These are phyloP conservation scores for Xerocomellus amylosporus DNA, from an alignment of 768 basidiomycete genomes.

Conservation along the genomic window DNA sequence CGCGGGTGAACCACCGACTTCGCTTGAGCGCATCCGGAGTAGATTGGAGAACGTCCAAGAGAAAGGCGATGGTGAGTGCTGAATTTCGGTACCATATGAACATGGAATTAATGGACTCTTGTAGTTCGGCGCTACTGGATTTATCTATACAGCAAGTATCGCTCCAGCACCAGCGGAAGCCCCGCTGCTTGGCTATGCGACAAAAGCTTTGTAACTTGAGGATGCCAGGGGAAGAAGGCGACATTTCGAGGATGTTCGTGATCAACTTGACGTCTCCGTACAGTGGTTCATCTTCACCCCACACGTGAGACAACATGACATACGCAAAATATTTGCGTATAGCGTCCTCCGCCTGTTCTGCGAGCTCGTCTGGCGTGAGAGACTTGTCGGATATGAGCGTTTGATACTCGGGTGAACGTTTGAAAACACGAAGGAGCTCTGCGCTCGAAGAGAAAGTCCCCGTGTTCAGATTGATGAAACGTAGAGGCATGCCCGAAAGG, in stretches of 20 bases:
- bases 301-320: slow-evolving; percentile 29
- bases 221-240: slow-evolving; percentile 14
- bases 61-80: slow-evolving; percentile 29
- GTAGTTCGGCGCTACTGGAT: slow-evolving; percentile 28
- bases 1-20: slow-evolving; percentile 27
- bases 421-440: slow-evolving; percentile 20
- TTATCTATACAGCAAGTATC: slow-evolving; percentile 34
- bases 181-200: slow-evolving; percentile 13
- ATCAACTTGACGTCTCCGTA: slow-evolving; percentile 15
- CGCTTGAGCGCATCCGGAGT: slow-evolving; percentile 13
- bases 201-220: slow-evolving; percentile 26
- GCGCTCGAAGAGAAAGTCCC: slow-evolving; percentile 19
- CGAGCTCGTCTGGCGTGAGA: slow-evolving; percentile 5
- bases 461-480: slow-evolving; percentile 20
- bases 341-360: slow-evolving; percentile 13
- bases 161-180: slow-evolving; percentile 28
- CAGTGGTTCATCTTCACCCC: slow-evolving; percentile 28
- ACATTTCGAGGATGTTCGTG: slow-evolving; percentile 17
- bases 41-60: slow-evolving; percentile 19
- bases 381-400: slow-evolving; percentile 11
- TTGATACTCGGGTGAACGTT: slow-evolving; percentile 10
- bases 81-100: slow-evolving; percentile 33
- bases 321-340: slow-evolving; percentile 25
- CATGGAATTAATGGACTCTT: slow-evolving; percentile 34
- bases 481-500: slow-evolving; percentile 22